Evolutionary conservation across 139 green algal species (phyloP), one percentile per base, ranked within the genome.

Genomic region (Picochlorum sp.): DNA sequence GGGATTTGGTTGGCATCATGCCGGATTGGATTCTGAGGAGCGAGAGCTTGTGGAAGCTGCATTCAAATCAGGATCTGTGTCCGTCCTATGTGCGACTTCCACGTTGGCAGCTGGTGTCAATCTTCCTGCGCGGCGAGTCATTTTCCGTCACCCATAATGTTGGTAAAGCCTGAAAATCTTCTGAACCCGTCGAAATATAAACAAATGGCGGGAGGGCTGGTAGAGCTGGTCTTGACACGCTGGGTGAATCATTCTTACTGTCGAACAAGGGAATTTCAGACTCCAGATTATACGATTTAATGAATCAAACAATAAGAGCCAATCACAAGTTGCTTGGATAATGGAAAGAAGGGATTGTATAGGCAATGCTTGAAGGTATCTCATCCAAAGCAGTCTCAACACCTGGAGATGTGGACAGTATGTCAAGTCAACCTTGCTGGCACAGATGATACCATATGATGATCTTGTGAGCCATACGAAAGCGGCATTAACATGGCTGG

Each of bases 81-180:
- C 72, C 0, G 88, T 99, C 57, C 74, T 99, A 49, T 83, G 70
- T 56, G 89, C 88, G 21, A 99, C 94, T 4, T 94, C 88, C 61
- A 98, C 92, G 0, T 71, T 99, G 49, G 92, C 92, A 34, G 85
- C 88, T 23, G 88, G 88, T 20, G 87, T 95, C 45, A 95, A 95
- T 75, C 81, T 95, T 70, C 88, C 88, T 1, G 90, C 83, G 2
- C 65, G 87, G 13, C 75, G 90, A 4, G 90, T 97, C 54, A 92
- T 97, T 63, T 91, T 96, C 71, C 56, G 69, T 32, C 57, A 87
- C 21, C 54, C 70, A 18, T 87, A 82, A 82, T 55, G 57, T 76
- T 41, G 64, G 73, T 0, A 41, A 41, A 18, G 6, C 50, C 62
- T 16, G 51, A 60, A 30, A 82, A 78, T 51, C 49, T 64, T 14